Conservation (phyloP, 176 grass and related monocot species). For the Eragrostis curvula region DNA sequence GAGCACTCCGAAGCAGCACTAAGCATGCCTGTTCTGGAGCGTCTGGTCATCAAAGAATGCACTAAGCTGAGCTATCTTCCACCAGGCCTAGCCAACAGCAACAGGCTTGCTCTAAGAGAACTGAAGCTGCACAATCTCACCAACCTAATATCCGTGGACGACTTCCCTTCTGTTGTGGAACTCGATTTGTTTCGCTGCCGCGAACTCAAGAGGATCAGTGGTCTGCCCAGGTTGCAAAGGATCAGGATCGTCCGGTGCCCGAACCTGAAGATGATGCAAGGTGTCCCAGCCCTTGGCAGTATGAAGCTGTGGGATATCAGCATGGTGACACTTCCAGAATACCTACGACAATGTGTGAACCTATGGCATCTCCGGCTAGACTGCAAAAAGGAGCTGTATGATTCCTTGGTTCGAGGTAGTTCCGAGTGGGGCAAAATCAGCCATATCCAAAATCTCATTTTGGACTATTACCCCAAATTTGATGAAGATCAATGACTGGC, state of each 20-base stretch:
- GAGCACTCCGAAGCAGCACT: background rate
- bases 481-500: no score
- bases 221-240: background rate
- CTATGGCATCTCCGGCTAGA: background rate
- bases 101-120: background rate
- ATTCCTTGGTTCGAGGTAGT: background rate
- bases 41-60: accelerated
- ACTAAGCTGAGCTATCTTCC: slow-evolving; percentile 3
- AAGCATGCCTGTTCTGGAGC: background rate
- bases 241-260: background rate
- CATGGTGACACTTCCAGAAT: background rate
- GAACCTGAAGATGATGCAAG: background rate
- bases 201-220: background rate
- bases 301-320: accelerated
- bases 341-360: background rate
- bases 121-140: background rate
- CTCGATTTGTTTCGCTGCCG: background rate
- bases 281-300: background rate
- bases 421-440: background rate
- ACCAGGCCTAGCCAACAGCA: background rate
- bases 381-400: background rate
- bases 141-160: background rate
- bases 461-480: no score
- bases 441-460: no score
- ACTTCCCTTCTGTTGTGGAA: background rate